Evolutionary conservation across 306 rosid species (phyloP), one percentile per base, ranked within the genome.

Genomic region (Dicorynia guianensis): DNA sequence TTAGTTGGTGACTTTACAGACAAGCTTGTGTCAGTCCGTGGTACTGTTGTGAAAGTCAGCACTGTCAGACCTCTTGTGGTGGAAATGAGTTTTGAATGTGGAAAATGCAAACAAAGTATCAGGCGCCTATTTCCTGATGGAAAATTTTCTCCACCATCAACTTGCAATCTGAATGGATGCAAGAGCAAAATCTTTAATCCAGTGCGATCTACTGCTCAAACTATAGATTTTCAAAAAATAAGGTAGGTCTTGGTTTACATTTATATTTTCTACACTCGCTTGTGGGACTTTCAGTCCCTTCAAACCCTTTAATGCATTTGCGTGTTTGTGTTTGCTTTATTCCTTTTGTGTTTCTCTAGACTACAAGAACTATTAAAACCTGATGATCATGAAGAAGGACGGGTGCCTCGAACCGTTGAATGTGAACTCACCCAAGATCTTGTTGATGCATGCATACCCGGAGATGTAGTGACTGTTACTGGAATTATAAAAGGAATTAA

Each of bases 371-470:
- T 88, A 60, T 77, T 87, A 77, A 92, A 86, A 75, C 87, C 86
- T 56, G 97, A 95, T 72, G 97, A 95, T 75, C 98, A 90, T 14
- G 98, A 95, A 84, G 98, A 95, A 84, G 98, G 97, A 34, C 83
- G 97, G 58, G 89, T 95, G 69, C 98, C 98, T 79, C 92, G 97
- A 71, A 95, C 97, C 65, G 97, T 95, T 71, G 97, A 95, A 79
- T 95, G 97, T 79, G 98, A 95, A 72, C 93, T 95, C 63, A 83
- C 84, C 40, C 89, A 90, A 83, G 96, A 92, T 81, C 97, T 95
- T 69, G 97, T 92, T 80, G 97, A 92, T 87, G 88, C 88, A 13
- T 92, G 98, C 92, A 90, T 92, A 80, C 97, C 98, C 63, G 97
- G 98, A 79, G 97, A 95, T 67, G 96, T 92, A 80, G 95, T 95